Conservation (phyloP, 495 filamentous ascomycete species). For the Apodospora peruviana region DNA sequence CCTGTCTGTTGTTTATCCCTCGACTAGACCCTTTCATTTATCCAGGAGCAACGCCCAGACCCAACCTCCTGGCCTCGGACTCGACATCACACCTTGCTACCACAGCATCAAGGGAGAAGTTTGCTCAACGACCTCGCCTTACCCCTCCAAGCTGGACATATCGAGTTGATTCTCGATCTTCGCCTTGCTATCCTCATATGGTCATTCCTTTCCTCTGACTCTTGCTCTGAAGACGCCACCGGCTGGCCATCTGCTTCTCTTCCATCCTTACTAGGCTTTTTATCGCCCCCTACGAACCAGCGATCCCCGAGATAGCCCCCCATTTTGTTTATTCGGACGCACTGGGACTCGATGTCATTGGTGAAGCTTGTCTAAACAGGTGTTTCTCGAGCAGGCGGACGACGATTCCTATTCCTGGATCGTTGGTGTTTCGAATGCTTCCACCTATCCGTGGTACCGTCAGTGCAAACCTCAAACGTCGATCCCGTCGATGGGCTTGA, state of each 20-base stretch:
- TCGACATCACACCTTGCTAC: neutral
- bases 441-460: slow-evolving; percentile 19
- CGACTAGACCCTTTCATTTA: slow-evolving; percentile 13
- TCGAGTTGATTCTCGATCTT: neutral
- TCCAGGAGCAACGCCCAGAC: slow-evolving; percentile 9
- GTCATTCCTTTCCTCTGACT: neutral
- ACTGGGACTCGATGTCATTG: neutral
- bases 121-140: too few relatives aligned
- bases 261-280: neutral
- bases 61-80: neutral
- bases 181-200: neutral
- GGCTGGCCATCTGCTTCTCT: slow-evolving; percentile 3
- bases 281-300: too few relatives aligned
- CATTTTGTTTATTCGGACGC: neutral
- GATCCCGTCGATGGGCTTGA: slow-evolving; percentile 22
- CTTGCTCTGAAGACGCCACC: neutral
- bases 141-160: too few relatives aligned
- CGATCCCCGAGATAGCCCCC: neutral
- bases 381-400: slow-evolving; percentile 7
- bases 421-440: slow-evolving; percentile 25
- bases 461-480: slow-evolving; percentile 31
- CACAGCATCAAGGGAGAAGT: too few relatives aligned
- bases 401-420: slow-evolving; percentile 14
- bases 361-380: slow-evolving; percentile 2
- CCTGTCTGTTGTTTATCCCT: slow-evolving; percentile 16